Evolutionary conservation across 768 basidiomycete species (phyloP).

Genomic region (Chlorophyllum brunneum): DNA sequence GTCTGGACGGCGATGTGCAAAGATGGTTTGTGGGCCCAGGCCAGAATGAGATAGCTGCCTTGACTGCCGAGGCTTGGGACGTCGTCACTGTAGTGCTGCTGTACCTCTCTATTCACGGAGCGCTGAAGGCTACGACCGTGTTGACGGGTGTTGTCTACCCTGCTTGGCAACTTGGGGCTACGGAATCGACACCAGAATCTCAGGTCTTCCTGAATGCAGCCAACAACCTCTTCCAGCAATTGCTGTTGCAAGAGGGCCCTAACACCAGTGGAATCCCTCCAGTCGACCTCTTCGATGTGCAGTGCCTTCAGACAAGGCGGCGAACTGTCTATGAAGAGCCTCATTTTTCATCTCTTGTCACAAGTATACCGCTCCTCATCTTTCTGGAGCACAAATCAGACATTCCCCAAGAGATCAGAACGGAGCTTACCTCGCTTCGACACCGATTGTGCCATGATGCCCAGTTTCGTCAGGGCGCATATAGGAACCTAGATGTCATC

Average conservation of each 20-base stretch:
- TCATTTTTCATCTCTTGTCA: constrained; percentile 61
- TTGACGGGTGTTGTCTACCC: constrained; percentile 76
- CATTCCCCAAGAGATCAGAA: constrained; percentile 47
- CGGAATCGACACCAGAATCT: constrained; percentile 32
- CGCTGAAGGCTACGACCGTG: constrained; percentile 69
- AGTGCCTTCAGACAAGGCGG: constrained; percentile 65
- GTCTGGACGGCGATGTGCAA: constrained; percentile 67
- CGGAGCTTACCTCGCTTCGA: constrained; percentile 48
- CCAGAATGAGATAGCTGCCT: constrained; percentile 54
- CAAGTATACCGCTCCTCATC: constrained; percentile 65
- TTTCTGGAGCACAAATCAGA: constrained; percentile 60
- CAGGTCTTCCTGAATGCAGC: constrained; percentile 56
- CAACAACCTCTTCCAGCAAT: constrained; percentile 55
- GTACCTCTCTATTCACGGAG: constrained; percentile 61
- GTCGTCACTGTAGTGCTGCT: constrained; percentile 59
- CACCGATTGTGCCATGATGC: constrained; percentile 54
- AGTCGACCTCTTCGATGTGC: constrained; percentile 57
- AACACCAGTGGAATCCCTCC: constrained; percentile 34
- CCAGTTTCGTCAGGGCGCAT: constrained; percentile 74
- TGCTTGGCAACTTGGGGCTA: constrained; percentile 62
- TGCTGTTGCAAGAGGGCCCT: constrained; percentile 54
- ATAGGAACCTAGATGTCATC: constrained; percentile 69
- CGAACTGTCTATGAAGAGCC: constrained; percentile 64
- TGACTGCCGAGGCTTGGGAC: constrained; percentile 64
- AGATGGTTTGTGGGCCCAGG: constrained; percentile 73